These are phyloP conservation scores for Malassezia sympodialis DNA, from an alignment of 1,284 basidiomycete genomes.

Conservation along the genomic window DNA sequence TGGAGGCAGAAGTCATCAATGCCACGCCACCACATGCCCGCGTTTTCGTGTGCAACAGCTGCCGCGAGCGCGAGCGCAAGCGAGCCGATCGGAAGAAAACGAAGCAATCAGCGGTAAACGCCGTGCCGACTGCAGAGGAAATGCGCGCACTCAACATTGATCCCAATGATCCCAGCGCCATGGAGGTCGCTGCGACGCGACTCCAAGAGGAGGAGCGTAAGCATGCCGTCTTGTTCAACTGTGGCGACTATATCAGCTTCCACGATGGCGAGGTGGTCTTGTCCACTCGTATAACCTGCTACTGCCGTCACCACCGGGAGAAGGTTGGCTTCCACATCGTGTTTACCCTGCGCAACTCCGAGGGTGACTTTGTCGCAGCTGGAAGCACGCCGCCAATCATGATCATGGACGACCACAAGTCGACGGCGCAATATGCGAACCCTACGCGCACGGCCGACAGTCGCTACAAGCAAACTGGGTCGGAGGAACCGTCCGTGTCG, in stretches of 20 bases:
- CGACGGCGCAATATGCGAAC: constrained; percentile 39
- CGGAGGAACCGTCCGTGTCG: constrained; percentile 14
- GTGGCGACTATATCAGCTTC: constrained; percentile 80
- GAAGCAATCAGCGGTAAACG: constrained; percentile 18
- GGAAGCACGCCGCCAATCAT: constrained; percentile 77
- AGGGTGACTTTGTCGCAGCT: constrained; percentile 69
- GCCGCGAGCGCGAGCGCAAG: constrained; percentile 58
- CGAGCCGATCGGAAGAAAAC: constrained; percentile 41
- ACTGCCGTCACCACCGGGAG: constrained; percentile 96
- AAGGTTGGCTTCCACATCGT: constrained; percentile 88
- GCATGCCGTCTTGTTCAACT: constrained; percentile 63
- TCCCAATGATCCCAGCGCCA: constrained; percentile 28
- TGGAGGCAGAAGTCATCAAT: constrained; percentile 49
- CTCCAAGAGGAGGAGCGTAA: constrained; percentile 45
- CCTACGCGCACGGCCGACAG: neutral
- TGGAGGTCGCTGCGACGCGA: constrained; percentile 24
- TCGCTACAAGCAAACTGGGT: neutral
- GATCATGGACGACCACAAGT: constrained; percentile 92
- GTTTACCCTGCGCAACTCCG: constrained; percentile 73
- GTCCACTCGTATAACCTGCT: constrained; percentile 92
- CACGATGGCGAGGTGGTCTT: constrained; percentile 74
- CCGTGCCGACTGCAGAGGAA: constrained; percentile 32
- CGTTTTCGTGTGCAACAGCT: constrained; percentile 58
- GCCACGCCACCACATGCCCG: constrained; percentile 64
- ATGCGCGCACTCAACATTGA: constrained; percentile 38